These are phyloP conservation scores for Pythium pectinolyticum DNA, from an alignment of 352 stramenopile genomes.

Conservation along the genomic window DNA sequence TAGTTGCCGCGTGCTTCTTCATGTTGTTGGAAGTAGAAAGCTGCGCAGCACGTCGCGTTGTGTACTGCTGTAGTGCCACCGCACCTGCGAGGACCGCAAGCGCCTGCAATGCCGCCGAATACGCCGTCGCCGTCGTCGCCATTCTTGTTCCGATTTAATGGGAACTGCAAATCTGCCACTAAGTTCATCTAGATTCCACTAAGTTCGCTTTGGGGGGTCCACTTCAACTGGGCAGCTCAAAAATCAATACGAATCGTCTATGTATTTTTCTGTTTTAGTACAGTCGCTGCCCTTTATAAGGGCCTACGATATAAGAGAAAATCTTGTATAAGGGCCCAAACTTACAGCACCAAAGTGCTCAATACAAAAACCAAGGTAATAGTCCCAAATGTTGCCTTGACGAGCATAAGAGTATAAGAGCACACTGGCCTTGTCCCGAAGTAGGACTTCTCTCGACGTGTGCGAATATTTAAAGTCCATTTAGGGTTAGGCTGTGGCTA, in stretches of 20 bases:
- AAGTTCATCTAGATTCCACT: conserved; percentile 11
- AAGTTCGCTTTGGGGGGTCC: conserved; percentile 8
- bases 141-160: not conserved
- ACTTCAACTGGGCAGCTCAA: conserved; percentile 17
- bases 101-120: conserved; percentile 22
- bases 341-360: not conserved
- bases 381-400: not conserved
- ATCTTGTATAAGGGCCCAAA: not conserved
- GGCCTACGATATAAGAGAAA: conserved; percentile 5
- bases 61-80: conserved; percentile 50
- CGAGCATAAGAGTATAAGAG: too few relatives aligned
- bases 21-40: conserved; percentile 5
- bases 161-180: conserved; percentile 1
- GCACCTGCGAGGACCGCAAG: conserved; percentile 32
- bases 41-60: conserved; percentile 15
- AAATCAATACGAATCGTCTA: conserved; percentile 31
- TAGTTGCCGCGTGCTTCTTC: not conserved
- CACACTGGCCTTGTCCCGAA: too few relatives aligned
- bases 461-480: too few relatives aligned
- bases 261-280: conserved; percentile 25
- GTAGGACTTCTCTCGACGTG: too few relatives aligned
- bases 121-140: conserved; percentile 1
- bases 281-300: not conserved
- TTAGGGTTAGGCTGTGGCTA: too few relatives aligned
- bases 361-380: not conserved